Evolutionary conservation across 169 alveolate species (phyloP), one percentile per base, ranked within the genome.

Genomic region (Babesia bovis): DNA sequence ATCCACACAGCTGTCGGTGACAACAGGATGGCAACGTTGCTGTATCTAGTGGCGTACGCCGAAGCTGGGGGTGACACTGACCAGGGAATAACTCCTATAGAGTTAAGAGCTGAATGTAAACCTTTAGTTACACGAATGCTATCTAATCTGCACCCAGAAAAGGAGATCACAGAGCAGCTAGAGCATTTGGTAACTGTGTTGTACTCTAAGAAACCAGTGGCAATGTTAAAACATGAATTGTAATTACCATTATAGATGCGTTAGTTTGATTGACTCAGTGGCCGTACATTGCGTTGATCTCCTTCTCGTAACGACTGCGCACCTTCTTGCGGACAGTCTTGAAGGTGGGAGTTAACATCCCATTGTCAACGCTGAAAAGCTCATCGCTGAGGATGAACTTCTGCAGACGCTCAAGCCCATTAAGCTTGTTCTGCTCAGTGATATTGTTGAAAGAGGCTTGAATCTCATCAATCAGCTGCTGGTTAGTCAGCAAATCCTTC

Each of bases 341-440:
- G 84, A 93, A 89, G 10, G 98, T 95, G n/a, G 97, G 97, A 10
- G 99, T 95, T 50, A 94, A 74, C 56, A 93, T 86, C 15, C 90
- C 96, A 59, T 92, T 90, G 30, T 92, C 97, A 32, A 84, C 83
- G 10, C 96, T 90, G 79, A 96, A 94, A 4, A 93, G 94, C 75
- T 89, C 91, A 30, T 86, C 85, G 21, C 87, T 87, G 32, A 94
- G 76, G 38, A 78, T 82, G 79, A 95, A 87, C 12, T 85, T 83
- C 66, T 75, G 92, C 19, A 92, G 90, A 76, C 85, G 83, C 74
- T 94, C 93, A 26, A 88, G 83, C 12, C 89, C 82, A 79, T 88
- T 88, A 21, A 88, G 76, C 28, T 69, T 56, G 47, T 84, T 61
- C 21, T 63, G 55, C 55, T 83, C 81, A 1, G 91, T 84, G 32